Base-by-base conservation (phyloP, 345 rosid species). In the Pugionium cornutum region DNA sequence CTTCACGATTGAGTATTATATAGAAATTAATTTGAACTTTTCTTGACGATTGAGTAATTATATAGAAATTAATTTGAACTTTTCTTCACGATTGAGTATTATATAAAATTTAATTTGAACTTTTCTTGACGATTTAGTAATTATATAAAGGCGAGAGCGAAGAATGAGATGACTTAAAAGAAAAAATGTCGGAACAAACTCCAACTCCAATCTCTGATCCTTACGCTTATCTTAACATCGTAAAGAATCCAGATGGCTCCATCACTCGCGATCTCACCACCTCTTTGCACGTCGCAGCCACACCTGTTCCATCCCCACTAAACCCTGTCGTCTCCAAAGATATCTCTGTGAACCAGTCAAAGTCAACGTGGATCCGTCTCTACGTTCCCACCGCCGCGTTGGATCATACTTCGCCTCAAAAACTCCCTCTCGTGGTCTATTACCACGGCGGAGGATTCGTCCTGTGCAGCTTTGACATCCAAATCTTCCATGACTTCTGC, bases 361-460 rank as follows among this genome's bases (percentile, higher is more conserved):
- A 56, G 11, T 50, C 69, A 4, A 75, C 78, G 30, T 52, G 71
- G 62, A 7, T 58, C 51, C 75, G 78, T 69, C 52, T 75, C 26
- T 75, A 58, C 67, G 4, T 58, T 2, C 78, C 70, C 2, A 43
- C 51, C 30, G 1, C 28, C 33, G 9, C 47, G 0, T 32, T 27
- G 6, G 64, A 1, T 28, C 35, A 10, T 52, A 58, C 37, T 31
- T 43, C 59, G 0, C 25, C 68, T 11, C 31, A 18, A 5, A 82
- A 80, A 45, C 74, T 89, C 7, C 95, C 97, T 9, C 74, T 87
- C 66, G 9, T 87, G 0, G 71, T 87, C 27, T 83, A 76, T 58
- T 82, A 62, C 77, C 92, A 85, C 42, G 91, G 84, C 4, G 89
- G 91, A 7, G 91, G 88, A 1, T 87, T 87, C 78, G n/a, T 85